Base-by-base conservation (phyloP, 2,329 filamentous ascomycete genomes). In the Triangularia setosa region DNA sequence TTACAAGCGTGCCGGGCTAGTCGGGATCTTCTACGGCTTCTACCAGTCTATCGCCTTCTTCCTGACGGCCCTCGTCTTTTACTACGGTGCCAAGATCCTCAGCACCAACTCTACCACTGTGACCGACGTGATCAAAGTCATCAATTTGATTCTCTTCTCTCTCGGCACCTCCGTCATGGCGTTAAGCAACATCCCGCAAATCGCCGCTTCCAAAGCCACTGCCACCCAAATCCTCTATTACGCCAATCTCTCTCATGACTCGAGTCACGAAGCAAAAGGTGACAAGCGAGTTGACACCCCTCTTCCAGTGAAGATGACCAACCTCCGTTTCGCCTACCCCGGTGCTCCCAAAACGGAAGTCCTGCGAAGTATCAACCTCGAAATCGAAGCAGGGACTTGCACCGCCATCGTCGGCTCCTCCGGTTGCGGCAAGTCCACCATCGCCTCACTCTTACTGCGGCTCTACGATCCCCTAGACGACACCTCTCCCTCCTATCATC, bases 361-460 rank as follows among this genome's bases (percentile, higher is more conserved):
- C 0, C 79, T 97, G 1, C 80, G 81, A 9, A 79, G 85, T 23
- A 74, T 96, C n/a, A 87, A 81, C n/a, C 78, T 97, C 7, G 79
- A 76, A 0, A 84, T 97, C 60, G 73, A 80, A 1, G 75, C 83
- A 0, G 87, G 88, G 23, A 86, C 84, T 3, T 90, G 86, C 69
- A 88, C 88, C 0, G 92, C 91, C 2, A 86, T 98, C 21, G 92
- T 96, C 1, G 93, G 94, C 0, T 79, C 85, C 0, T 97, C 93
- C 0, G 94, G 95, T 0, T 91, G 90, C n/a, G 94, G 95, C 0
- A 98, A 99, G 77, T 93, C 90, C 14, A 97, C 94, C 0, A 82
- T 97, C 35, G 83, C 90, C 0, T 85, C 90, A 0, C 78, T 98
- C 0, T 80, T 98, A 0, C 78, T 96, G 3, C 86, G 89, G 0